Evolutionary conservation across 2,329 filamentous ascomycete genomes (phyloP).

Genomic region (Alternaria conjuncta): DNA sequence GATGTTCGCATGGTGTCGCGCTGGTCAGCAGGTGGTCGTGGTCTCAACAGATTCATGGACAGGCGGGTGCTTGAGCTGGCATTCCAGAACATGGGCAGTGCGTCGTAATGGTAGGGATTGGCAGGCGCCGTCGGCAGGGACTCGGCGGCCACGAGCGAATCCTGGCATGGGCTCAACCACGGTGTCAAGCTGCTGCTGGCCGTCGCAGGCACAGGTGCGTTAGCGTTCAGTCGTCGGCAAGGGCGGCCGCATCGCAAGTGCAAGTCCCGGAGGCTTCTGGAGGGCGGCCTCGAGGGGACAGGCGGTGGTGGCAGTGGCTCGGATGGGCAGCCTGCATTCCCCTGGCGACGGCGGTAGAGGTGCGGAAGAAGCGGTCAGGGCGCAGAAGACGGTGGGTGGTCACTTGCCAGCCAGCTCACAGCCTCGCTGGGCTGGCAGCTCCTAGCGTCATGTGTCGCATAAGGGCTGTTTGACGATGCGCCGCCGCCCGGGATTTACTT

Average conservation of each 20-base stretch:
- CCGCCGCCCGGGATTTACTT: conserved; percentile 12
- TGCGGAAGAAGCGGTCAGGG: conserved; percentile 36
- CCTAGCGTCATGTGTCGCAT: conserved; percentile 33
- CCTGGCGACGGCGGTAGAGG: conserved; percentile 28
- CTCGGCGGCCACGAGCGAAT: conserved; percentile 18
- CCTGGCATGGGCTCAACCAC: conserved; percentile 11
- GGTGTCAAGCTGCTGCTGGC: conserved; percentile 14
- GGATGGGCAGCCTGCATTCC: conserved; percentile 23
- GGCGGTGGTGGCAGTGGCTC: neutral
- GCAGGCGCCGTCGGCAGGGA: conserved; percentile 24
- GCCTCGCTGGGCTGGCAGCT: conserved; percentile 31
- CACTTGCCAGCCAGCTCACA: conserved; percentile 28
- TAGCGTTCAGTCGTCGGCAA: conserved; percentile 24
- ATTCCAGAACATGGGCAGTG: conserved; percentile 30
- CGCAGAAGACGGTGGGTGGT: conserved; percentile 21
- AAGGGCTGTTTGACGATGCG: conserved; percentile 35
- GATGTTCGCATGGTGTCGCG: neutral
- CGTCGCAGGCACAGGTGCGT: conserved; percentile 13
- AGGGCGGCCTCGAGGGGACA: conserved; percentile 8
- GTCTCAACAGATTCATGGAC: conserved; percentile 1
- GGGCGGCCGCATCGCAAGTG: conserved; percentile 21
- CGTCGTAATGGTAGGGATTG: conserved; percentile 25
- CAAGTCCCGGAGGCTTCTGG: conserved; percentile 7
- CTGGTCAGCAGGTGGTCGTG: neutral
- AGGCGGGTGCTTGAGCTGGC: neutral